These are phyloP conservation scores for Paecilomyces sp. DNA, from an alignment of 2,329 filamentous ascomycete genomes.

Conservation along the genomic window DNA sequence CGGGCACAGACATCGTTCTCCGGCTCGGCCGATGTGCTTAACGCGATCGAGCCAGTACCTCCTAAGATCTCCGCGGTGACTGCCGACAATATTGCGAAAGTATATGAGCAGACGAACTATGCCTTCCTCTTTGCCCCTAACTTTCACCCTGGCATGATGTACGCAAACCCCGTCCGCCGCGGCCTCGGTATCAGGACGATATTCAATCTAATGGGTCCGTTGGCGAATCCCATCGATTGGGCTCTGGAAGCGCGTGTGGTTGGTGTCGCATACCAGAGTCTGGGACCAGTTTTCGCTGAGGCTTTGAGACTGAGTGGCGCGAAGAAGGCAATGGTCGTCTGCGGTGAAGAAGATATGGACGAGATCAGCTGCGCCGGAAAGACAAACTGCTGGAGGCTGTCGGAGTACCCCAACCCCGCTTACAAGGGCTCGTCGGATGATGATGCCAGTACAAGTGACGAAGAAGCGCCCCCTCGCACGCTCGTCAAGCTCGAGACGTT, in stretches of 20 bases:
- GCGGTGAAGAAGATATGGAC: conserved; percentile 89
- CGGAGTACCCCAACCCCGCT: conserved; percentile 42
- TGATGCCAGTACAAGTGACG: conserved; percentile 30
- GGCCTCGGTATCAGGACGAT: conserved; percentile 92
- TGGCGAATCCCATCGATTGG: conserved; percentile 83
- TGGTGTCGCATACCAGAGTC: conserved; percentile 81
- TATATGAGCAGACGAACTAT: conserved; percentile 82
- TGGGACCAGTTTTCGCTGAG: conserved; percentile 84
- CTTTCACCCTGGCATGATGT: conserved; percentile 92
- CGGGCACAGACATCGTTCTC: conserved; percentile 91
- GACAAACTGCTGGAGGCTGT: conserved; percentile 82
- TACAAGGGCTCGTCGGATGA: conserved; percentile 31
- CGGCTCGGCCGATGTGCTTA: conserved; percentile 86
- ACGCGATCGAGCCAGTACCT: conserved; percentile 62
- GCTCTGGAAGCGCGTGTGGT: conserved; percentile 82
- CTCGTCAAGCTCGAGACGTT: conserved; percentile 66
- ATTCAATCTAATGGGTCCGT: conserved; percentile 91
- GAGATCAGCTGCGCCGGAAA: conserved; percentile 87
- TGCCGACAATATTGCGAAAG: conserved; percentile 59
- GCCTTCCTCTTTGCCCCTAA: conserved; percentile 92
- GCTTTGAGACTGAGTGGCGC: conserved; percentile 69
- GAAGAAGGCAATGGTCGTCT: conserved; percentile 82
- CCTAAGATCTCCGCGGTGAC: conserved; percentile 69
- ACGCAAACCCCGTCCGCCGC: conserved; percentile 76
- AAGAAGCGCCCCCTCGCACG: conserved; percentile 32